Conservation (phyloP, 805 yeast genomes). For the Hagleromyces aurorensis region DNA sequence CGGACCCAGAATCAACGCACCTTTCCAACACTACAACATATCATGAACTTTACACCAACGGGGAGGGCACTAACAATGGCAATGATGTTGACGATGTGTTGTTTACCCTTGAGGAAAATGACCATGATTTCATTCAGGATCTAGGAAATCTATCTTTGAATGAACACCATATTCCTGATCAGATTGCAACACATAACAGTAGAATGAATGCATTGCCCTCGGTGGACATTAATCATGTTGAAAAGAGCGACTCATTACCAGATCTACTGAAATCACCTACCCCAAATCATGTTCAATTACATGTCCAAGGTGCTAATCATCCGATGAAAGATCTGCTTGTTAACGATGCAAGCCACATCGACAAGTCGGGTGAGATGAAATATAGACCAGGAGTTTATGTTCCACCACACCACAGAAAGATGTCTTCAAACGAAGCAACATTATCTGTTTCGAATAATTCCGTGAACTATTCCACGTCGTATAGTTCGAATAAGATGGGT, state of each 20-base stretch:
- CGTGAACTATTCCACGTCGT: slow-evolving; percentile 12
- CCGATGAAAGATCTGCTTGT: no score
- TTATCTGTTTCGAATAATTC: slow-evolving; percentile 19
- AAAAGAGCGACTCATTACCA: slow-evolving; percentile 16
- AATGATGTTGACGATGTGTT: slow-evolving; percentile 29
- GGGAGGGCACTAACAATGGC: slow-evolving; percentile 15
- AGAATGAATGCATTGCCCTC: slow-evolving; percentile 1
- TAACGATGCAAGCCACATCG: slow-evolving; percentile 2
- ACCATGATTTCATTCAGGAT: slow-evolving; percentile 23
- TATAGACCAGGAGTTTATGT: slow-evolving; percentile 33
- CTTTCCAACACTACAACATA: slow-evolving; percentile 10
- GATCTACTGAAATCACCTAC: slow-evolving; percentile 28
- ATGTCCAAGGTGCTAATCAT: no score
- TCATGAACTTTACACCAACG: slow-evolving; percentile 18
- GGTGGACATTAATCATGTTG: slow-evolving; percentile 4
- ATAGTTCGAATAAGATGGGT: slow-evolving; percentile 7
- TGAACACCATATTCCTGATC: slow-evolving; percentile 4
- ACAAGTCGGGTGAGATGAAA: slow-evolving; percentile 6
- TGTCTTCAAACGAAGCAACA: slow-evolving; percentile 19
- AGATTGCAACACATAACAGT: slow-evolving; percentile 2
- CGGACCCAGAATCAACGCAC: slow-evolving; percentile 30
- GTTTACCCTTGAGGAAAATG: slow-evolving; percentile 31
- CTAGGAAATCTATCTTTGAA: slow-evolving; percentile 19
- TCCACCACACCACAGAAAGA: slow-evolving; percentile 48
- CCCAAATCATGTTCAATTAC: slow-evolving; percentile 5